Evolutionary conservation across 257 asterid species (phyloP).

Genomic region (Solanum pinnatisectum): DNA sequence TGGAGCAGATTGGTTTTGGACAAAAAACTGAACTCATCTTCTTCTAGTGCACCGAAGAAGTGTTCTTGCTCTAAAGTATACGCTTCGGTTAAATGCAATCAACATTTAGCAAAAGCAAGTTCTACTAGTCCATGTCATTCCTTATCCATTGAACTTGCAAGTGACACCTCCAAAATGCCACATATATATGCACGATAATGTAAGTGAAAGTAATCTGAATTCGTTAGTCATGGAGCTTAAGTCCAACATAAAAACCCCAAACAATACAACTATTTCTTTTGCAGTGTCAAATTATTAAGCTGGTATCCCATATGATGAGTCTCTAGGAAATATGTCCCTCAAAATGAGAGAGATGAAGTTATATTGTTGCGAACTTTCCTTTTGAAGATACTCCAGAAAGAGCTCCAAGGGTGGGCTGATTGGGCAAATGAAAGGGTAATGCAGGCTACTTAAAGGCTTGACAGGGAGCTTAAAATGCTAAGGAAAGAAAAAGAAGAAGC

Average conservation of each 20-base stretch:
- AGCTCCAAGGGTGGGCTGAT: neutral
- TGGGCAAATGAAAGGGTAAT: conserved; percentile 47
- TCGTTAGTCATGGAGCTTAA: conserved; percentile 8
- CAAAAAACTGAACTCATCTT: conserved; percentile 34
- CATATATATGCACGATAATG: conserved; percentile 17
- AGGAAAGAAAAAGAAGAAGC: conserved; percentile 48
- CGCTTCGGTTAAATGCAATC: conserved; percentile 9
- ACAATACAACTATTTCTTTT: neutral
- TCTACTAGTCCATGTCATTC: conserved; percentile 10
- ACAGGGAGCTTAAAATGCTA: conserved; percentile 55
- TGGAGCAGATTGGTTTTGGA: conserved; percentile 63
- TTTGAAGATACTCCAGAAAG: neutral
- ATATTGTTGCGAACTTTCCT: no score
- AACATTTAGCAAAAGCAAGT: neutral
- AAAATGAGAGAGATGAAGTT: no score
- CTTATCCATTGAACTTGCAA: conserved; percentile 1
- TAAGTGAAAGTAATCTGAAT: conserved; percentile 8
- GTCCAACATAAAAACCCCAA: conserved; percentile 1
- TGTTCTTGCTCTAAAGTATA: conserved; percentile 24
- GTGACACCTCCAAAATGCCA: neutral
- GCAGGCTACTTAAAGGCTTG: conserved; percentile 56
- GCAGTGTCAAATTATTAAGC: no score
- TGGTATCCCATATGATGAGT: neutral
- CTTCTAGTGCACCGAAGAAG: conserved; percentile 24
- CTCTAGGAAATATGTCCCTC: neutral